Percentiles rank a stretch among this genome's conserved stretches.
These are phyloP conservation scores for Kandelia obovata DNA, from an alignment of 345 rosid genomes.

Conservation along the genomic window DNA sequence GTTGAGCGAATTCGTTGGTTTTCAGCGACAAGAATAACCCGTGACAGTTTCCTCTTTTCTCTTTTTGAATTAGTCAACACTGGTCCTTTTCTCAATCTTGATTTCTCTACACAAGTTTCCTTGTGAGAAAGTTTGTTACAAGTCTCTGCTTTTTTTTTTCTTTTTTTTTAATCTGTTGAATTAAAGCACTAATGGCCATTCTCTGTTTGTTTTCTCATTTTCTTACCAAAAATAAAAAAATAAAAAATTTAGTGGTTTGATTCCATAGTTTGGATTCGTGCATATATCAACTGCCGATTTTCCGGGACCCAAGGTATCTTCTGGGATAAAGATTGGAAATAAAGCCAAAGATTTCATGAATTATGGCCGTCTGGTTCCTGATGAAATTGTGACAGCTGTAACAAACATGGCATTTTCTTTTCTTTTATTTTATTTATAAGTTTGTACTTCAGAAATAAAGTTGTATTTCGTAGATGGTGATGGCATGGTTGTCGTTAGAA, in stretches of 20 bases:
- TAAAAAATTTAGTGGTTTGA: background rate
- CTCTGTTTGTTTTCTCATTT: no score
- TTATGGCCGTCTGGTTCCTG: constrained; percentile 74
- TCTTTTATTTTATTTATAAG: background rate
- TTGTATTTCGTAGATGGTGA: constrained; percentile 55
- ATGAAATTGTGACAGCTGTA: constrained; percentile 76
- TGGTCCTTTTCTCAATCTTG: no score
- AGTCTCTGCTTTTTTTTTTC: no score
- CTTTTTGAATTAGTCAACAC: no score
- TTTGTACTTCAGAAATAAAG: background rate
- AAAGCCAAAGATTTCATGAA: constrained; percentile 75
- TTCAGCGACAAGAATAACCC: no score
- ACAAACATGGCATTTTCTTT: constrained; percentile 10
- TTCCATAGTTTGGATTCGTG: constrained; percentile 57
- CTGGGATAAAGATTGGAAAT: constrained; percentile 69
- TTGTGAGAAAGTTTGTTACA: no score
- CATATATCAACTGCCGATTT: constrained; percentile 92
- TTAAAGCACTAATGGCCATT: background rate
- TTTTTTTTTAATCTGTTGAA: no score
- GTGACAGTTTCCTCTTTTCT: no score
- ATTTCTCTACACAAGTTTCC: no score
- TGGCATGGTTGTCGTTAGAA: constrained; percentile 48
- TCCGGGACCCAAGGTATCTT: constrained; percentile 70
- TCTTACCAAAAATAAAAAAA: no score
- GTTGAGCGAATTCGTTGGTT: no score